Evolutionary conservation across 805 yeast genomes (phyloP), one percentile per base, ranked within the genome.

Genomic region (Zygosaccharomyces bisporus): DNA sequence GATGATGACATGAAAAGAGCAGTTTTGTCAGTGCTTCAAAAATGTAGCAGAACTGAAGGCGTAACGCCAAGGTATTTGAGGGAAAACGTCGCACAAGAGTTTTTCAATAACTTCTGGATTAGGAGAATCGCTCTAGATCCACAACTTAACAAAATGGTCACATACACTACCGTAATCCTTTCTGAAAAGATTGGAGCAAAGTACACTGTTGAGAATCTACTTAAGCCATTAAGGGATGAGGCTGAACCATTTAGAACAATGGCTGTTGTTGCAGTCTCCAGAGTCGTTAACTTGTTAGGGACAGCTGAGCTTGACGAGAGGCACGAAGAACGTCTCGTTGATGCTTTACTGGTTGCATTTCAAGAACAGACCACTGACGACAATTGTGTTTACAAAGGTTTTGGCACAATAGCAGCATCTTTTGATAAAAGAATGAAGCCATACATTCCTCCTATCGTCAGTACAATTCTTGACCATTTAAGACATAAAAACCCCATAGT

Each of bases 1-100:
- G 96, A 88, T 57, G 95, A 86, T 49, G 96, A 89, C 39, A 85
- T 90, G 91, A 80, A 79, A 55, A 76, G 76, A 47, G 76, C 89
- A 0, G 83, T 90, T 2, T 63, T 93, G 46, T 68, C 73, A 23
- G 86, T 86, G 6, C 67, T 90, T 23, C 81, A 76, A 43, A 81
- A 76, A 47, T 78, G 93, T 53, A 79, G 87, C 10, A 64, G 76
- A 1, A 71, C 85, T 1, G 80, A 76, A 9, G 78, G 79, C 9
- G 71, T 86, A 10, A 73, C 80, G 9, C 64, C 72, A 4, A 64
- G 63, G 19, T 79, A 76, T 49, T 58, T 82, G 19, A 66, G 69
- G 34, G 72, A 69, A 5, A 77, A 79, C 17, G 72, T 85, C 1
- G 61, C 80, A 3, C 76, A 78, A 0, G 75, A 80, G 0, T 86